These are phyloP conservation scores for Prasinococcaceae sp. DNA, from an alignment of 139 green algal species.

Conservation along the genomic window DNA sequence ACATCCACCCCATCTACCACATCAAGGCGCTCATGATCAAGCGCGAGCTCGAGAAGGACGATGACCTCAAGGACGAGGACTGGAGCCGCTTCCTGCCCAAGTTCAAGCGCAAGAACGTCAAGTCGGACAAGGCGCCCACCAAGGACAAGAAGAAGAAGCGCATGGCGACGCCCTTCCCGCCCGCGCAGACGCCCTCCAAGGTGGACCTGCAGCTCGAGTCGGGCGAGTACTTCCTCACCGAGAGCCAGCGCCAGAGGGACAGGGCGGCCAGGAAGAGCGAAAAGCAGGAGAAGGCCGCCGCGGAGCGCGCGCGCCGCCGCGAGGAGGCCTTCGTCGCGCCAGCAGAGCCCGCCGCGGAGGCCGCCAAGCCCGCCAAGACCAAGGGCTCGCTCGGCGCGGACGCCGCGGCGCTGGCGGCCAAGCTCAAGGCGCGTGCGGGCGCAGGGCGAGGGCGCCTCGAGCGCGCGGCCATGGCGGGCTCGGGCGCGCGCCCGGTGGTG, in stretches of 20 bases:
- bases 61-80: constrained; percentile 64
- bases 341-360: constrained; percentile 36
- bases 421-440: too few relatives aligned
- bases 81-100: constrained; percentile 98
- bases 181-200: constrained; percentile 77
- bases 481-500: too few relatives aligned
- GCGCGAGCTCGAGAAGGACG: constrained; percentile 90
- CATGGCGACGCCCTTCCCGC: constrained; percentile 90
- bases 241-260: constrained; percentile 30
- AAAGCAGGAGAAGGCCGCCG: constrained; percentile 38
- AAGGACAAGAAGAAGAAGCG: constrained; percentile 54
- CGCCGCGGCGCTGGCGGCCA: too few relatives aligned
- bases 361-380: too few relatives aligned
- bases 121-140: constrained; percentile 64
- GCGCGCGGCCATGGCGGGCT: too few relatives aligned
- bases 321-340: constrained; percentile 72
- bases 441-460: too few relatives aligned
- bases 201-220: constrained; percentile 61
- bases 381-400: too few relatives aligned
- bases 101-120: constrained; percentile 96
- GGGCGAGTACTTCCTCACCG: constrained; percentile 89
- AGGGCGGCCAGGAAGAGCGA: constrained; percentile 31
- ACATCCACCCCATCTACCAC: constrained; percentile 98
- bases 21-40: constrained; percentile 98
- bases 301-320: constrained; percentile 44